A percentile compares a stretch with the other conserved stretches of the same genome.
Conservation (phyloP, 257 asterid genomes). For the Solanum virginianum region DNA sequence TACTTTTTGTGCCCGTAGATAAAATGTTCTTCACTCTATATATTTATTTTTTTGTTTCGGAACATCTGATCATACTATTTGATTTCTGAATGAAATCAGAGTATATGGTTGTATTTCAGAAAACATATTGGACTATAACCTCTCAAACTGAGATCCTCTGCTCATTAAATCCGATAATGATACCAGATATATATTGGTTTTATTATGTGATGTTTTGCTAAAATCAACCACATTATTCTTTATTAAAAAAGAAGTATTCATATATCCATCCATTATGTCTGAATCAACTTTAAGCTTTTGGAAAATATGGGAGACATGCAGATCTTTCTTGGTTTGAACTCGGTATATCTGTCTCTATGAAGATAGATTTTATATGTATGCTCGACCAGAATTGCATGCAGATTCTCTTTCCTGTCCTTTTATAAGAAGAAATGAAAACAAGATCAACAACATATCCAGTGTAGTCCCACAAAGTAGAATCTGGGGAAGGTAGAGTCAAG, state of each 20-base stretch:
- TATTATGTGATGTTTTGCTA: not conserved
- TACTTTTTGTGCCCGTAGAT: conserved; percentile 4
- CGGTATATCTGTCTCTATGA: not conserved
- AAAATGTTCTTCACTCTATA: not conserved
- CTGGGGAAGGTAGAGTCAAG: not conserved
- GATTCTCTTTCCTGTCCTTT: not conserved
- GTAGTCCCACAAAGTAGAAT: not conserved
- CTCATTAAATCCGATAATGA: not conserved
- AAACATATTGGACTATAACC: not conserved
- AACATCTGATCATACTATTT: not conserved
- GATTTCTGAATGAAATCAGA: not conserved
- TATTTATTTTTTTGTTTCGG: not conserved
- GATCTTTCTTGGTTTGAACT: not conserved
- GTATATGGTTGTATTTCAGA: not conserved
- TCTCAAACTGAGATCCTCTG: not conserved
- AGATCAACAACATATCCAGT: not conserved
- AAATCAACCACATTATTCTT: not conserved
- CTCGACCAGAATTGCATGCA: not conserved
- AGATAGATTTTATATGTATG: not conserved
- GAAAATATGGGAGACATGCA: not conserved
- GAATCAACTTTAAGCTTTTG: not conserved
- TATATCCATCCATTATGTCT: not conserved
- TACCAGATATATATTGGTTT: not conserved
- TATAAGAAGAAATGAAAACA: not conserved
- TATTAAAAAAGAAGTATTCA: not conserved